phyloP scores from a whole-genome alignment of 2,329 filamentous ascomycete genomes.

The Pseudopyrenochaeta lycopersici region DNA sequence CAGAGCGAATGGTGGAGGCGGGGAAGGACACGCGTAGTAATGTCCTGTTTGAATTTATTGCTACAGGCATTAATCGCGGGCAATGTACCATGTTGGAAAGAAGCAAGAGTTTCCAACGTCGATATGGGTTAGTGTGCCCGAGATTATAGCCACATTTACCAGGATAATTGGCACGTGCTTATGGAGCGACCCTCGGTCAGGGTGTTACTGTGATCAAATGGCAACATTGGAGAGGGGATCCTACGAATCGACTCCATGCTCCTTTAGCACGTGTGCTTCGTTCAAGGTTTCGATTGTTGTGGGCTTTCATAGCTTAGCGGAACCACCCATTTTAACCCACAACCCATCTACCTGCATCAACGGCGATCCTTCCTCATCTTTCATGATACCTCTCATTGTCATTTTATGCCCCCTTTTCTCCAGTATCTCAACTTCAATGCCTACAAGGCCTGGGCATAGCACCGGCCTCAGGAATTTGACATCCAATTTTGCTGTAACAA shows the following conservation, averaged over 20 bases:
- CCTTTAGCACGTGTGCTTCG: too few species aligned
- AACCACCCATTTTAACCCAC: conserved; percentile 29
- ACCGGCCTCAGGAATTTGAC: conserved; percentile 33
- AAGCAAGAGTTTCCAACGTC: conserved; percentile 6
- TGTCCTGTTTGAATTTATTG: conserved; percentile 14
- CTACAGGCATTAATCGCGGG: conserved; percentile 19
- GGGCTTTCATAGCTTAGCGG: conserved; percentile 21
- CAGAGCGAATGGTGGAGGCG: conserved; percentile 16
- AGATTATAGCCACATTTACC: conserved; percentile 10
- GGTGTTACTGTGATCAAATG: conserved; percentile 5
- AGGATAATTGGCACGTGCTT: conserved; percentile 22
- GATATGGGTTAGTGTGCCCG: conserved; percentile 19
- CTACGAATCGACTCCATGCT: too few species aligned
- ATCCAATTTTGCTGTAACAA: conserved; percentile 32
- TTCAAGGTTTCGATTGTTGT: not conserved
- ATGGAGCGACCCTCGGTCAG: not conserved
- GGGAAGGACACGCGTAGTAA: conserved; percentile 17
- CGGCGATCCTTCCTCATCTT: conserved; percentile 30
- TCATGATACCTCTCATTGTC: conserved; percentile 33
- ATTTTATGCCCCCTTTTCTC: conserved; percentile 30
- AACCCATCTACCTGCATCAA: conserved; percentile 29
- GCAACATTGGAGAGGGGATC: not conserved
- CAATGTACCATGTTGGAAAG: conserved; percentile 17
- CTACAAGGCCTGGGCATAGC: conserved; percentile 32
- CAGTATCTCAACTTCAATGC: conserved; percentile 31